Conservation (phyloP, 305 asterid genomes). For the Fraxinus velutina region DNA sequence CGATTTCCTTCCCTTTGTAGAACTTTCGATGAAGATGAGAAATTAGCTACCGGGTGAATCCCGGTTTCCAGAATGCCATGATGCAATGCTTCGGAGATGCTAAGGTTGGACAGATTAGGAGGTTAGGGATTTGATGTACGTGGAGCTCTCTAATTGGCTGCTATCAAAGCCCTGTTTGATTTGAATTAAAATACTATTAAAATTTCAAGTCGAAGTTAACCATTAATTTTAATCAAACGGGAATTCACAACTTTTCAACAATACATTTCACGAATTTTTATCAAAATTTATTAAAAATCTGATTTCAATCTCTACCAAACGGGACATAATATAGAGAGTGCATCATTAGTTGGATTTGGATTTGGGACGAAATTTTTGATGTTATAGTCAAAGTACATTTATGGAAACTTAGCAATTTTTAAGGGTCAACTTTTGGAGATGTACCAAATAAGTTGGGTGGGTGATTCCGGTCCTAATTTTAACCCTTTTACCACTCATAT, state of each 20-base stretch:
- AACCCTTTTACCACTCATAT: background rate
- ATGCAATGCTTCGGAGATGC: conserved; percentile 19
- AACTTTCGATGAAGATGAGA: conserved; percentile 20
- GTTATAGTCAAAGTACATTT: background rate
- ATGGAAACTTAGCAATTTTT: background rate
- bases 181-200: no score
- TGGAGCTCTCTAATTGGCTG: conserved; percentile 24
- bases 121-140: conserved; percentile 6
- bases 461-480: background rate
- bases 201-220: background rate
- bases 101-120: conserved; percentile 21
- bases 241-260: background rate
- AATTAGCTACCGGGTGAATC: conserved; percentile 14
- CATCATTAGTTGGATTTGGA: background rate
- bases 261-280: no score
- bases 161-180: background rate
- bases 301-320: no score
- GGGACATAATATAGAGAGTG: background rate
- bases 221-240: no score
- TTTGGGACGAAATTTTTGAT: background rate
- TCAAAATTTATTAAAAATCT: no score
- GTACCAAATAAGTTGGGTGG: background rate
- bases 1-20: background rate
- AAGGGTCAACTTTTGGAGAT: background rate
- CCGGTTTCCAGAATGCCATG: conserved; percentile 10